Evolutionary conservation across 805 yeast genomes (phyloP).

Genomic region (Pichia eremophila): DNA sequence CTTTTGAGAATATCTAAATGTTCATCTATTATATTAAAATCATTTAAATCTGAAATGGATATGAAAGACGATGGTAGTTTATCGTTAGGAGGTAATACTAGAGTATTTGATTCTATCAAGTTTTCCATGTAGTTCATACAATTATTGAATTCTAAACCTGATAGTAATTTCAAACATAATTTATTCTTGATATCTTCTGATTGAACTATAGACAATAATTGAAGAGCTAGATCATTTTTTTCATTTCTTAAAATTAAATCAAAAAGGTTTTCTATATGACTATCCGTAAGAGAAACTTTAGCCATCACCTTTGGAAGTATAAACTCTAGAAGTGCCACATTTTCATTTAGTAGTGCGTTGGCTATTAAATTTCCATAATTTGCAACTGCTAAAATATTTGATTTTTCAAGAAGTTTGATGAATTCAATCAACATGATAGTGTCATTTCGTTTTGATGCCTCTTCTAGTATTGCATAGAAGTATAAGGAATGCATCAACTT

Average conservation of each 20-base stretch:
- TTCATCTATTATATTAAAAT: constrained; percentile 6
- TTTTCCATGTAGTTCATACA: constrained; percentile 1
- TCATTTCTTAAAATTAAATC: constrained; percentile 4
- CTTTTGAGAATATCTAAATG: not conserved
- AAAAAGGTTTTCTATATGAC: constrained; percentile 3
- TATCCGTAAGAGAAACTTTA: constrained; percentile 5
- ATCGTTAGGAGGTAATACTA: not conserved
- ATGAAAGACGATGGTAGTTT: constrained; percentile 9
- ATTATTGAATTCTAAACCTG: constrained; percentile 5
- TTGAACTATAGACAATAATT: constrained; percentile 6
- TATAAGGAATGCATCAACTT: constrained; percentile 4
- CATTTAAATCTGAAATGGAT: constrained; percentile 4
- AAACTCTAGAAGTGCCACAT: not conserved
- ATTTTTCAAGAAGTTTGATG: not conserved
- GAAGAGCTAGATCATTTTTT: constrained; percentile 8
- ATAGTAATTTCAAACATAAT: constrained; percentile 7
- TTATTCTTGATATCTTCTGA: constrained; percentile 1
- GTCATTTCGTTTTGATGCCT: constrained; percentile 17
- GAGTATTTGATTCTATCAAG: not conserved
- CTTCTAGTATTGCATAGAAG: constrained; percentile 11
- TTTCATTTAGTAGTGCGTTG: not conserved
- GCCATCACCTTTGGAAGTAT: not conserved
- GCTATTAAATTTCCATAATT: not conserved
- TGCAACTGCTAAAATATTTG: not conserved
- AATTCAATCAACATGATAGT: constrained; percentile 5